Evolutionary conservation across 495 filamentous ascomycete species (phyloP).

Genomic region (Neurospora sp.): DNA sequence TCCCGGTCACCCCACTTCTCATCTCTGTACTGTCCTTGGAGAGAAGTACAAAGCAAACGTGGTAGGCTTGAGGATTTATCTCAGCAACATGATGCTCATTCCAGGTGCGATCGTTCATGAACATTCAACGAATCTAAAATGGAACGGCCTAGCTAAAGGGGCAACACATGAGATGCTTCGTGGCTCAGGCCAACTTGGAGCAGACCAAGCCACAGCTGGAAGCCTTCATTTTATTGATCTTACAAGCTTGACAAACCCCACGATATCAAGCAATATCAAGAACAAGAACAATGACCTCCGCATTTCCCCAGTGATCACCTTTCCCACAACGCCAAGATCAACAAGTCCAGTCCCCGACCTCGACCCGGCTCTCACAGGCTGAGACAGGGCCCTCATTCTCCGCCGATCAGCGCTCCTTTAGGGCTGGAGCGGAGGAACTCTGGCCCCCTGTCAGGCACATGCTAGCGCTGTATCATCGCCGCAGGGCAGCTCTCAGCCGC

Average conservation of each 20-base stretch:
- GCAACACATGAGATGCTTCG: neutral
- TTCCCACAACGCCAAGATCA: neutral
- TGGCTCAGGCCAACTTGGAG: neutral
- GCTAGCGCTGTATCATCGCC: neutral
- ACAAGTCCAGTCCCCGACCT: neutral
- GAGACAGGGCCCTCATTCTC: neutral
- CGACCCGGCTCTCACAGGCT: neutral
- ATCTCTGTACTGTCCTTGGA: neutral
- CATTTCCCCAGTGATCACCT: neutral
- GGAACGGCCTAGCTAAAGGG: neutral
- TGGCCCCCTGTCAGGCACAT: neutral
- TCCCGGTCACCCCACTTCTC: neutral
- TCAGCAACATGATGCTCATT: neutral
- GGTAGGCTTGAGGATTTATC: neutral
- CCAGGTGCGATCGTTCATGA: neutral
- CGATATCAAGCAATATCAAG: neutral
- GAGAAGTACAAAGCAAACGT: neutral
- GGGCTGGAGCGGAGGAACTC: neutral
- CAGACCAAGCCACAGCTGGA: neutral
- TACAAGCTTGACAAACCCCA: neutral
- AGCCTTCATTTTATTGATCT: neutral
- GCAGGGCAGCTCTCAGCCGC: neutral
- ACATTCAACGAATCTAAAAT: neutral
- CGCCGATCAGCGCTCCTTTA: neutral
- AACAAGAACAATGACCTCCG: neutral